Evolutionary conservation across 2,329 filamentous ascomycete genomes (phyloP), one percentile per base, ranked within the genome.

Genomic region (Zarea fungicola): DNA sequence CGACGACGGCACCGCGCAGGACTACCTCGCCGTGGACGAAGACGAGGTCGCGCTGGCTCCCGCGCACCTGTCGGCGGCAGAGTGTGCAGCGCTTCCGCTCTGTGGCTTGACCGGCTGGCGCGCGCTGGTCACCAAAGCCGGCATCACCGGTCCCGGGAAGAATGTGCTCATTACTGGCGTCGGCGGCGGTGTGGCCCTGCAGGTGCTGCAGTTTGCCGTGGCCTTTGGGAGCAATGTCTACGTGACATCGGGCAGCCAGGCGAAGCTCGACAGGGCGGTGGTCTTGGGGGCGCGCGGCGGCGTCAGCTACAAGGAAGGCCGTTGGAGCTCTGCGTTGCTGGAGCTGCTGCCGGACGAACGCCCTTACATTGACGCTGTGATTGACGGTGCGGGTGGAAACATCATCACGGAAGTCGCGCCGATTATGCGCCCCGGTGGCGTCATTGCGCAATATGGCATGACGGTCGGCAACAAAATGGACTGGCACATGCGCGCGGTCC

Each of bases 381-480:
- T 97, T 55, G 93, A 97, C 67, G 92, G 92, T 2, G 91, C 92
- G 0, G 92, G 91, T 4, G 91, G 89, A 2, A 85, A 95, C 67
- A 75, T 96, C 34, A 78, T 95, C 13, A 72, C 75, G 31, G 85
- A 83, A 63, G 78, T 80, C 1, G 70, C 75, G 36, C 82, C 74
- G 61, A 61, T 96, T 43, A 71, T 97, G 47, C 91, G 89, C 78
- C 67, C 78, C 1, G 92, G 93, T 6, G 93, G 91, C 46, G 76
- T 92, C n/a, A 84, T 97, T 51, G 80, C 84, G 2, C 75, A 84
- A 56, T 97, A 97, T 64, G 92, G 93, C 51, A 96, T 97, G 92
- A 97, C 92, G 0, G 72, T 87, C 2, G 73, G 76, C 0, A 91
- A 92, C 1, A 89, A 85, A 69, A 92, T 96, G 84, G 82, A 88